Base-by-base conservation (phyloP, 2,329 filamentous ascomycete genomes). In the Chalaropsis thielavioides region DNA sequence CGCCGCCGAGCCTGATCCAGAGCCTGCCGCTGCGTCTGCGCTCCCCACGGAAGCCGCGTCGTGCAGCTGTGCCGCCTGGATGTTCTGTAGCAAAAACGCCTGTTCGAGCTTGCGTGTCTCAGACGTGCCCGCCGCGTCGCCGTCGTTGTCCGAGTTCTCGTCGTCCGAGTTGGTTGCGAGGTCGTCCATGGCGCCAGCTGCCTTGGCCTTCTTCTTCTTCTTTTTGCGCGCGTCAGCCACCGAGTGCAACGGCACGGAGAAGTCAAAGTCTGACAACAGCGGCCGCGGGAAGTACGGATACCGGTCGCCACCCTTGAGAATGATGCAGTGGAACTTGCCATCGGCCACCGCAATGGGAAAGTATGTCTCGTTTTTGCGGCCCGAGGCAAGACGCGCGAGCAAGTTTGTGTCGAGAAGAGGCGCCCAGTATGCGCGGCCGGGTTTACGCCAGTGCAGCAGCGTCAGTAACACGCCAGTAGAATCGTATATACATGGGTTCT, bases 401-500 rank as follows among this genome's bases (percentile, higher is more conserved):
- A 88, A 83, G 66, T 82, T 90, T 0, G 95, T 99, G 75, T 99
- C 92, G 2, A 99, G 83, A 2, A 99, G 81, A 0, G 94, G 94
- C 1, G 95, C 85, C 94, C 94, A 99, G 67, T 83, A 86, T 10
- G 92, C 94, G 71, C 94, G 87, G 3, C 89, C 90, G 0, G 87
- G 86, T 24, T 81, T 86, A 8, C 94, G 87, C 94, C 94, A 99
- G 75, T 96, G 92, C 56, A 95, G 80, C 1, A 97, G 81, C 1
- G 92, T 88, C 13, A 97, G 81, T 1, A 99, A 79, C 0, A 92
- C 90, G 49, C 95, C 94, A 1, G 89, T 90, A 4, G 89, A 90
- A 74, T 97, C 94, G 74, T 97, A 99, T 66, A 97, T 92, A 74
- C 90, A 96, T 6, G 94, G 94, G 71, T 99, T 92, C 87, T 90